Evolutionary conservation across 2,329 filamentous ascomycete species (phyloP).

Genomic region (Botrytis tulipae): DNA sequence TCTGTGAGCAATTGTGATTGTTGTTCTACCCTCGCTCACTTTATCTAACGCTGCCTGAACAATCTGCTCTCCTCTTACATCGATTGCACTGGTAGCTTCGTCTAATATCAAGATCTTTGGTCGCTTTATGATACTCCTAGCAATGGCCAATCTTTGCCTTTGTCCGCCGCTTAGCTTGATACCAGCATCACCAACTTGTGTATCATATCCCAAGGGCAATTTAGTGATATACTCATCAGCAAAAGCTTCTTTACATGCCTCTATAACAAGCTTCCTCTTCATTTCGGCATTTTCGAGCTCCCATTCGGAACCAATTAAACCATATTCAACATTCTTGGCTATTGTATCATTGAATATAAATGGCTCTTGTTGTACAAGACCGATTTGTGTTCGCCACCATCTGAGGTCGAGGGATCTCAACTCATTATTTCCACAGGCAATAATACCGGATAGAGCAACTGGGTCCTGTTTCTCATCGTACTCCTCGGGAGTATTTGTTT

Average conservation of each 20-base stretch:
- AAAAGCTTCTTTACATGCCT: slow-evolving; percentile 66
- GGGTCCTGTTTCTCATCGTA: slow-evolving; percentile 31
- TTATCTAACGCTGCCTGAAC: slow-evolving; percentile 55
- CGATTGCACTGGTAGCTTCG: slow-evolving; percentile 58
- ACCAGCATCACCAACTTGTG: slow-evolving; percentile 72
- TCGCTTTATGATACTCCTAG: slow-evolving; percentile 66
- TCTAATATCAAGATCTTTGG: slow-evolving; percentile 70
- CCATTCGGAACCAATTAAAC: slow-evolving; percentile 53
- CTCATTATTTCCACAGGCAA: slow-evolving; percentile 53
- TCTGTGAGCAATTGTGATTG: slow-evolving; percentile 89
- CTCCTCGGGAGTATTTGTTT: slow-evolving; percentile 31
- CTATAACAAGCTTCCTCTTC: slow-evolving; percentile 58
- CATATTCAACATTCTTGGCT: slow-evolving; percentile 60
- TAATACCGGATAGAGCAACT: slow-evolving; percentile 50
- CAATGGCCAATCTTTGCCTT: slow-evolving; percentile 72
- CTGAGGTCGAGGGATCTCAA: slow-evolving; percentile 60
- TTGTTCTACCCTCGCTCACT: slow-evolving; percentile 64
- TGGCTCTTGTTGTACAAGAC: slow-evolving; percentile 66
- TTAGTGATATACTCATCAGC: slow-evolving; percentile 67
- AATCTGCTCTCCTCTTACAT: slow-evolving; percentile 48
- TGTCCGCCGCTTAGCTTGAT: slow-evolving; percentile 79
- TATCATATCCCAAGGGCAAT: slow-evolving; percentile 66
- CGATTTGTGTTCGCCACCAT: slow-evolving; percentile 60
- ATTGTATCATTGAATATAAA: slow-evolving; percentile 67
- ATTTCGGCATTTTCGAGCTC: slow-evolving; percentile 52